phyloP scores from a whole-genome alignment of 1,284 basidiomycete genomes.

The Ceratobasidium theobromae region DNA sequence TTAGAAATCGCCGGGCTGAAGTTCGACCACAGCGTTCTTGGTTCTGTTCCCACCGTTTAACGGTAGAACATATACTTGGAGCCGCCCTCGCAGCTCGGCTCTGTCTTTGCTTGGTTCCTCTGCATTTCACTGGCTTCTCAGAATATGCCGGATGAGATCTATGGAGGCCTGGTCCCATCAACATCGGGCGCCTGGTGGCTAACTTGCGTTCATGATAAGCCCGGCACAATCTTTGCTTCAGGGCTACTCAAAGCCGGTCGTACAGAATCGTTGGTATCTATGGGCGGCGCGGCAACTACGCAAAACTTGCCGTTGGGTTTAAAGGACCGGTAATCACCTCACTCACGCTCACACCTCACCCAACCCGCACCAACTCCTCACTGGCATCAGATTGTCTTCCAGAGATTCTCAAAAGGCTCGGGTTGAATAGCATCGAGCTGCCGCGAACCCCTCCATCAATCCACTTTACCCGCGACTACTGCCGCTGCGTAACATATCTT shows the following conservation, averaged over 20 bases:
- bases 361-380: background rate
- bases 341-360: conserved; percentile 25
- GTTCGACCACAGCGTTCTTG: background rate
- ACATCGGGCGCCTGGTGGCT: background rate
- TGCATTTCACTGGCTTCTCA: background rate
- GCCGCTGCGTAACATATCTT: background rate
- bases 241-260: background rate
- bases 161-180: background rate
- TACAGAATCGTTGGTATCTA: conserved; percentile 1
- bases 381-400: background rate
- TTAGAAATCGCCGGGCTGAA: conserved; percentile 8
- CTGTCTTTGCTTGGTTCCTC: background rate
- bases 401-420: conserved; percentile 13
- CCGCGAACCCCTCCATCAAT: background rate
- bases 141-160: background rate
- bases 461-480: background rate
- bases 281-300: conserved; percentile 2
- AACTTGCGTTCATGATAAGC: conserved; percentile 10
- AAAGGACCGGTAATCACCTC: conserved; percentile 25
- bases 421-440: conserved; percentile 11
- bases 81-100: background rate
- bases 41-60: conserved; percentile 17
- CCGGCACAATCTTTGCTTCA: conserved; percentile 17
- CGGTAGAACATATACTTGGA: background rate
- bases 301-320: conserved; percentile 18